Evolutionary conservation across 805 yeast genomes (phyloP).

Genomic region (Zygosaccharomyces bisporus): DNA sequence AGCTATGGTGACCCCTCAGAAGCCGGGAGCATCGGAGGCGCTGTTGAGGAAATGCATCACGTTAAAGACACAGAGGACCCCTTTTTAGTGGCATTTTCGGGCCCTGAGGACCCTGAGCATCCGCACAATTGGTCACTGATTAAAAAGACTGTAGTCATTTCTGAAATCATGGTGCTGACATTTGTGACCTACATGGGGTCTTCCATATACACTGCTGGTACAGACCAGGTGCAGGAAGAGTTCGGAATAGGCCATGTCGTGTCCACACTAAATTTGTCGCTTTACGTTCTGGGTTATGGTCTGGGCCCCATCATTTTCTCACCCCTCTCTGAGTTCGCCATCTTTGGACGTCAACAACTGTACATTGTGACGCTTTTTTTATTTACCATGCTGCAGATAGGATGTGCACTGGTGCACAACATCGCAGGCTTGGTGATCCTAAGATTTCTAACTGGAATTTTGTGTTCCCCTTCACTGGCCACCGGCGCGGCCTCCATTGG

Average conservation of each 20-base stretch:
- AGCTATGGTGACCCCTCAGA: not conserved
- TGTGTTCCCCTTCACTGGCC: constrained; percentile 55
- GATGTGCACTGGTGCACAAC: constrained; percentile 49
- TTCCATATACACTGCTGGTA: constrained; percentile 53
- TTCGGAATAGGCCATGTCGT: constrained; percentile 43
- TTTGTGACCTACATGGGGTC: constrained; percentile 55
- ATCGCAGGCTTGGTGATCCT: constrained; percentile 49
- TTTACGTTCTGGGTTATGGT: constrained; percentile 60
- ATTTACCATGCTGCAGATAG: constrained; percentile 51
- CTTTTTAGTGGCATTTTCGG: constrained; percentile 31
- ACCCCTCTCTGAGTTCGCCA: constrained; percentile 55
- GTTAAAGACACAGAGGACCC: constrained; percentile 29
- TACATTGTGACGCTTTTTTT: constrained; percentile 46
- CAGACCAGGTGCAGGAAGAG: constrained; percentile 41
- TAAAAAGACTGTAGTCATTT: constrained; percentile 40
- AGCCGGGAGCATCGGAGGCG: constrained; percentile 1
- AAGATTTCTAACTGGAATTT: constrained; percentile 51
- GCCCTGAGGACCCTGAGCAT: constrained; percentile 47
- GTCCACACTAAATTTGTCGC: constrained; percentile 49
- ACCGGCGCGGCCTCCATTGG: constrained; percentile 58
- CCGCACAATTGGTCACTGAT: constrained; percentile 54
- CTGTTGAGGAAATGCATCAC: constrained; percentile 4
- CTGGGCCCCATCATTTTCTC: constrained; percentile 56
- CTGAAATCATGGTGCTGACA: constrained; percentile 45
- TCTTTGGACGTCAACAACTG: constrained; percentile 50